phyloP scores from a whole-genome alignment of 2,329 filamentous ascomycete species.

The Alternaria arbusti region DNA sequence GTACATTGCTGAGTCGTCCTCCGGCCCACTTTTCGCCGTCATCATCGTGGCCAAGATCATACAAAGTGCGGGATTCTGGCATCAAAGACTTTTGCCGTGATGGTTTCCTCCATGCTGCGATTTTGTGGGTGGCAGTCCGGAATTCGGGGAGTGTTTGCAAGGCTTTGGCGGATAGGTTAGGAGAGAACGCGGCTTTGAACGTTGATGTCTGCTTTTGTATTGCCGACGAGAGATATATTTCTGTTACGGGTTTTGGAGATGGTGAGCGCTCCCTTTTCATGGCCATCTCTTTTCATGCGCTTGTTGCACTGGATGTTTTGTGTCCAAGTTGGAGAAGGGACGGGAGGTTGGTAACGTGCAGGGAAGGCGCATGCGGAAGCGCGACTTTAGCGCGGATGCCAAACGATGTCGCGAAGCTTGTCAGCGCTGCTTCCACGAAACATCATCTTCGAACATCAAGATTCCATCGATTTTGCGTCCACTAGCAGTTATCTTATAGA shows the following conservation, averaged over 20 bases:
- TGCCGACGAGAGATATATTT: slow-evolving; percentile 54
- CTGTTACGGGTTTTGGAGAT: slow-evolving; percentile 14
- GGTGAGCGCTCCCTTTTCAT: slow-evolving; percentile 38
- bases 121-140: slow-evolving; percentile 56
- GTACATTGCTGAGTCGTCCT: slow-evolving; percentile 54
- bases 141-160: slow-evolving; percentile 56
- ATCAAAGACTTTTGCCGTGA: slow-evolving; percentile 56
- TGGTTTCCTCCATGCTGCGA: slow-evolving; percentile 58
- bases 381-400: slow-evolving; percentile 1
- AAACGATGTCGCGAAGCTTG: slow-evolving; percentile 14
- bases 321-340: slow-evolving; percentile 5
- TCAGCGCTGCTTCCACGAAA: not conserved
- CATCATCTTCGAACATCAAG: not conserved
- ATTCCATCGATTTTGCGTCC: not conserved
- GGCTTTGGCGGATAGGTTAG: slow-evolving; percentile 47
- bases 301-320: not conserved
- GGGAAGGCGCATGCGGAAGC: slow-evolving; percentile 11
- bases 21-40: slow-evolving; percentile 62
- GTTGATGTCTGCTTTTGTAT: slow-evolving; percentile 59
- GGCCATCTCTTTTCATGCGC: slow-evolving; percentile 29
- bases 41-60: slow-evolving; percentile 57
- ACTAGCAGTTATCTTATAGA: not conserved
- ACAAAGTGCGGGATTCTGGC: slow-evolving; percentile 44
- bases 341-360: not conserved
- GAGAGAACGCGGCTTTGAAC: slow-evolving; percentile 60